Conservation (phyloP, 2,329 filamentous ascomycete genomes). For the Didymella pomorum region DNA sequence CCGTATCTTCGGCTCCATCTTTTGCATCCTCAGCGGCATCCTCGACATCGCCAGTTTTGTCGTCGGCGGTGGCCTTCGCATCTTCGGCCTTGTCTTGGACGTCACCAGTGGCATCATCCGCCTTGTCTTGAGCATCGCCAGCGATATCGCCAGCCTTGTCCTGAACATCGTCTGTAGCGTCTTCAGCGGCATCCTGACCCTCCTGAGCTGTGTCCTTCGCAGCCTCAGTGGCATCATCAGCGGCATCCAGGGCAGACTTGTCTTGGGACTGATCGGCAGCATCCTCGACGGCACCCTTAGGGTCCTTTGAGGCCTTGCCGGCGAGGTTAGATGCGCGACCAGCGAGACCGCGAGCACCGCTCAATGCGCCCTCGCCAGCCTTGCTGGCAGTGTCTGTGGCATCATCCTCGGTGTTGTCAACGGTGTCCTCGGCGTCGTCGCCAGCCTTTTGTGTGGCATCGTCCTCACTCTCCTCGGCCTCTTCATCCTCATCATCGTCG, state of each 20-base stretch:
- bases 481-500: slow-evolving; percentile 45
- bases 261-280: slow-evolving; percentile 46
- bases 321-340: slow-evolving; percentile 58
- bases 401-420: slow-evolving; percentile 53
- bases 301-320: slow-evolving; percentile 53
- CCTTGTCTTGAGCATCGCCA: slow-evolving; percentile 40
- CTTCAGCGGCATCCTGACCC: slow-evolving; percentile 45
- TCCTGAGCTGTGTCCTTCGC: slow-evolving; percentile 47
- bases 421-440: slow-evolving; percentile 56
- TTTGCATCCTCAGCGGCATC: slow-evolving; percentile 44
- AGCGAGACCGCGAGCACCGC: slow-evolving; percentile 57
- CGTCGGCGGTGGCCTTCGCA: slow-evolving; percentile 35
- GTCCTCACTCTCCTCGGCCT: slow-evolving; percentile 40
- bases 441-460: slow-evolving; percentile 55
- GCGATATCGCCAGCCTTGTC: slow-evolving; percentile 41
- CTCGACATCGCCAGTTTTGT: slow-evolving; percentile 49
- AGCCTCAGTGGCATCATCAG: slow-evolving; percentile 40
- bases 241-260: slow-evolving; percentile 46
- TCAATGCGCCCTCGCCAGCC: slow-evolving; percentile 51
- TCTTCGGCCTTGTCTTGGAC: slow-evolving; percentile 43
- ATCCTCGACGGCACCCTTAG: slow-evolving; percentile 49
- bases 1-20: slow-evolving; percentile 40
- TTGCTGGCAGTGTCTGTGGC: slow-evolving; percentile 48
- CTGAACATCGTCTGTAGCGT: slow-evolving; percentile 41
- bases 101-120: slow-evolving; percentile 52